Evolutionary conservation across 345 rosid genomes (phyloP).

Genomic region (Brassica rapa): DNA sequence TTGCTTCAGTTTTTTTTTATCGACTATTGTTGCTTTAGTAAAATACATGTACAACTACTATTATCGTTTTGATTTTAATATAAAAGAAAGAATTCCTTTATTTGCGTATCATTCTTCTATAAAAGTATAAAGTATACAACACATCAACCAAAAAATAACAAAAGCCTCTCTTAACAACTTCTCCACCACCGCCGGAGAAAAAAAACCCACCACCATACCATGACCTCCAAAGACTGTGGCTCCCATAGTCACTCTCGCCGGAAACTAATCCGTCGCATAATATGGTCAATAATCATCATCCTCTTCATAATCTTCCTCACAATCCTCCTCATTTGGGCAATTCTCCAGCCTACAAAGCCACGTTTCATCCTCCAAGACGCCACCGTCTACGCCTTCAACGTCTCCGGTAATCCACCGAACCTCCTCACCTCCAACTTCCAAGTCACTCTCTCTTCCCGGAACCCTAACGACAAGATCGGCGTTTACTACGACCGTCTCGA

Average conservation of each 20-base stretch:
- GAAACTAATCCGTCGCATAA: conserved; percentile 39
- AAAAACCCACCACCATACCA: conserved; percentile 41
- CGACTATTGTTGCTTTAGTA: background rate
- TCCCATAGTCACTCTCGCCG: conserved; percentile 43
- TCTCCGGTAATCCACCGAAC: conserved; percentile 58
- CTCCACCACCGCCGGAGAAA: conserved; percentile 24
- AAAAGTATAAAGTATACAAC: conserved; percentile 24
- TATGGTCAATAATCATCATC: conserved; percentile 54
- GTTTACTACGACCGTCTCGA: conserved; percentile 81
- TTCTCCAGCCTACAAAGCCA: conserved; percentile 86
- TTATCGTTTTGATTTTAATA: background rate
- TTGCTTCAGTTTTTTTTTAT: too few relatives aligned
- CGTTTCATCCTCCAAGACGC: conserved; percentile 83
- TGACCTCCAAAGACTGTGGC: conserved; percentile 56
- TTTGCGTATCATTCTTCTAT: conserved; percentile 28
- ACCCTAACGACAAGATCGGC: conserved; percentile 79
- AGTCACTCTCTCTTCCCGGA: conserved; percentile 75
- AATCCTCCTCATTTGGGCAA: conserved; percentile 78
- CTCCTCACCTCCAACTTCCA: conserved; percentile 73
- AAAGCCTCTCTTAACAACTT: conserved; percentile 29
- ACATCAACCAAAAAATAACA: background rate
- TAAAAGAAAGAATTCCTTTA: background rate
- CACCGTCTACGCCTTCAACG: conserved; percentile 85
- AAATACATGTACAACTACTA: conserved; percentile 1
- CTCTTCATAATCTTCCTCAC: conserved; percentile 53